These are phyloP conservation scores for Saxispiralis lemnorum DNA, from an alignment of 495 filamentous ascomycete species.

Conservation along the genomic window DNA sequence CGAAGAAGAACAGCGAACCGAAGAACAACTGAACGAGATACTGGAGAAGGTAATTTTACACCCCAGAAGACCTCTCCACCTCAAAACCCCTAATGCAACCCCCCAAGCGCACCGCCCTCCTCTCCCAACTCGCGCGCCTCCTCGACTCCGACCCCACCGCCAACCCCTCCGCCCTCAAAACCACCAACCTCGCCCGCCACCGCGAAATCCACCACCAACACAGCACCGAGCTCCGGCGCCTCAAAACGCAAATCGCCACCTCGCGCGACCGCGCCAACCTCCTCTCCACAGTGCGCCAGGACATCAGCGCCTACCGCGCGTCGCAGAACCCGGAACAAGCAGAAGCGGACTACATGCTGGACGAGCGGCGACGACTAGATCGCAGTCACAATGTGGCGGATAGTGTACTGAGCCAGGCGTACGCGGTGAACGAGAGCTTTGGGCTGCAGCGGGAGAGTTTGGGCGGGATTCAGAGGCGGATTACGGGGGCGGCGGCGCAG, in stretches of 20 bases:
- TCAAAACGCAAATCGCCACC: constrained; percentile 48
- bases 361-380: constrained; percentile 70
- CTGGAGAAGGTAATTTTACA: constrained; percentile 44
- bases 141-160: constrained; percentile 71
- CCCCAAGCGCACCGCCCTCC: constrained; percentile 57
- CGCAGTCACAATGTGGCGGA: constrained; percentile 75
- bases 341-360: constrained; percentile 93
- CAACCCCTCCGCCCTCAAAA: constrained; percentile 77
- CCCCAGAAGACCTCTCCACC: not conserved
- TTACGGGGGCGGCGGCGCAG: constrained; percentile 71
- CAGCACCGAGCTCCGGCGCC: constrained; percentile 58
- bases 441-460: constrained; percentile 70
- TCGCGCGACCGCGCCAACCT: constrained; percentile 76
- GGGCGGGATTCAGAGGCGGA: constrained; percentile 69
- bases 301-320: constrained; percentile 68
- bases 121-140: constrained; percentile 69
- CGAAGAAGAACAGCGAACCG: constrained; percentile 65
- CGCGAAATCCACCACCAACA: constrained; percentile 80
- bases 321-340: constrained; percentile 49
- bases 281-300: constrained; percentile 75
- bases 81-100: too few species aligned
- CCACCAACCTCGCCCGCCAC: constrained; percentile 82
- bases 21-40: constrained; percentile 68
- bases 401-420: constrained; percentile 84
- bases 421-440: constrained; percentile 90